These are phyloP conservation scores for Melanopsichium pennsylvanicum DNA, from an alignment of 1,284 basidiomycete species.

Conservation along the genomic window DNA sequence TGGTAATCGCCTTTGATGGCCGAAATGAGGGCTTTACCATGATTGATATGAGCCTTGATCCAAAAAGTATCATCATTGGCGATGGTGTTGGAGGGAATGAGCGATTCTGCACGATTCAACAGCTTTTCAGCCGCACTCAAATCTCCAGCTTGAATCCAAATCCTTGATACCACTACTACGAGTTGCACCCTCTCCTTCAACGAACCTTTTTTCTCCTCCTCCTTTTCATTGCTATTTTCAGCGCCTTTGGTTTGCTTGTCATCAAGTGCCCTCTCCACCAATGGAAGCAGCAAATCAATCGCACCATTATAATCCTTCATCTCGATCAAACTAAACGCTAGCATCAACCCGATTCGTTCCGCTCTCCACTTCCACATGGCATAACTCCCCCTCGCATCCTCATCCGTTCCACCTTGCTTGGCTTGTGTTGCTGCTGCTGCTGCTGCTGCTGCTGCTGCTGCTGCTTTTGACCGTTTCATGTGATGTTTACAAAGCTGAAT, in stretches of 20 bases:
- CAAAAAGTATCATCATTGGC: too few species aligned
- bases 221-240: neutral
- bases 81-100: neutral
- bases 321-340: slow-evolving; percentile 25
- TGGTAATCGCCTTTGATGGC: slow-evolving; percentile 10
- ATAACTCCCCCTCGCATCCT: neutral
- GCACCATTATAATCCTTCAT: slow-evolving; percentile 24
- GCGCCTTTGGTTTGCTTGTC: too few species aligned
- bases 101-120: neutral
- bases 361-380: slow-evolving; percentile 23
- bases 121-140: neutral
- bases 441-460: too few species aligned
- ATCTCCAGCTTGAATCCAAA: slow-evolving; percentile 25
- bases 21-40: neutral
- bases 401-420: too few species aligned
- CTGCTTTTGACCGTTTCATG: slow-evolving; percentile 2
- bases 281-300: slow-evolving; percentile 13
- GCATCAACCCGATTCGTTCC: slow-evolving; percentile 17
- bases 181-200: slow-evolving; percentile 1
- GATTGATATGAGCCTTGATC: too few species aligned
- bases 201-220: neutral
- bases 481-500: slow-evolving; percentile 9
- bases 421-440: too few species aligned
- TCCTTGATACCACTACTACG: slow-evolving; percentile 2
- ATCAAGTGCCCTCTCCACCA: slow-evolving; percentile 5